These are phyloP conservation scores for Rosa rugosa DNA, from an alignment of 306 rosid genomes.

Conservation along the genomic window DNA sequence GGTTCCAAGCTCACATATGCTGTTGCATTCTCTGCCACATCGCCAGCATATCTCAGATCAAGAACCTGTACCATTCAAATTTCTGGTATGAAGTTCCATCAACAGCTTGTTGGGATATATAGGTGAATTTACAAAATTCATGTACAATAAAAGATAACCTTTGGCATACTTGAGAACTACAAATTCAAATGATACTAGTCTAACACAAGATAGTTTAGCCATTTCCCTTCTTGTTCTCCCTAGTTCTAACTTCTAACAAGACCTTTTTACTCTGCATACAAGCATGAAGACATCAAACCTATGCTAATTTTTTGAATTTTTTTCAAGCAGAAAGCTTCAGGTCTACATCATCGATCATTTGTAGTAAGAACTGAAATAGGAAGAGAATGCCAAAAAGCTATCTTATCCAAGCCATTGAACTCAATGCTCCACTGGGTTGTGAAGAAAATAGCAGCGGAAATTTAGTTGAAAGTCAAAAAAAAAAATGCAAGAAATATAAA, in stretches of 20 bases:
- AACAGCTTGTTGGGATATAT: not conserved
- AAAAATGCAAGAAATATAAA: not conserved
- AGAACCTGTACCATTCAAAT: conserved; percentile 57
- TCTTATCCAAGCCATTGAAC: no score
- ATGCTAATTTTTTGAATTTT: not conserved
- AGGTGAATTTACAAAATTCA: not conserved
- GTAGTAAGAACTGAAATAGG: not conserved
- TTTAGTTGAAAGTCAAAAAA: not conserved
- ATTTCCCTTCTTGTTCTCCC: not conserved
- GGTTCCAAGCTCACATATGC: conserved; percentile 91
- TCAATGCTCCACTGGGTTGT: no score
- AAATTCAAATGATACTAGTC: not conserved
- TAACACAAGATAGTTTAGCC: not conserved
- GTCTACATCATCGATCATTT: not conserved
- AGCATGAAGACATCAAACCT: not conserved
- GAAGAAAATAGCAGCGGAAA: not conserved
- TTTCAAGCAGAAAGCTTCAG: not conserved
- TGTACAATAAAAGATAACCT: not conserved
- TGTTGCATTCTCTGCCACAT: conserved; percentile 67
- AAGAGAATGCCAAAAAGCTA: not conserved
- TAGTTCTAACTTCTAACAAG: not conserved
- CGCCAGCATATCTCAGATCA: conserved; percentile 83
- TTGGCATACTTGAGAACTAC: not conserved
- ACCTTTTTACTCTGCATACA: not conserved
- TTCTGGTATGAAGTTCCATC: conserved; percentile 16